Evolutionary conservation across 768 basidiomycete species (phyloP).

Genomic region (Rhizopogon rudus): DNA sequence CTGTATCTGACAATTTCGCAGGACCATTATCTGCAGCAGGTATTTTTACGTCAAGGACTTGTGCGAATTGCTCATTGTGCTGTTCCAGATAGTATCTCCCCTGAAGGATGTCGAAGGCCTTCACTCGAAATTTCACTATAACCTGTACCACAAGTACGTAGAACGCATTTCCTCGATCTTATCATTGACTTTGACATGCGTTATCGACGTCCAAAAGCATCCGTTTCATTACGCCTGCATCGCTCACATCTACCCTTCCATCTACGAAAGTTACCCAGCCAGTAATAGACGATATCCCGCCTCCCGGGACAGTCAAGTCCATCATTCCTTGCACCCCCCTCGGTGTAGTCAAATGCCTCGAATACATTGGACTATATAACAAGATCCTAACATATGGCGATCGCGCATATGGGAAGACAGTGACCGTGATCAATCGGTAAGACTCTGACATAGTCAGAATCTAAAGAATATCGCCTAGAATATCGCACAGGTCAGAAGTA

Average conservation of each 20-base stretch:
- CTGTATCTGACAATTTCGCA: constrained; percentile 25
- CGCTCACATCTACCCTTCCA: constrained; percentile 48
- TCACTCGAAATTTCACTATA: constrained; percentile 93
- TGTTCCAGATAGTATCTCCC: constrained; percentile 78
- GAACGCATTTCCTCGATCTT: background rate
- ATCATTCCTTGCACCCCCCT: constrained; percentile 97
- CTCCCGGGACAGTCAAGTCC: constrained; percentile 87
- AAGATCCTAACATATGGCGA: constrained; percentile 89
- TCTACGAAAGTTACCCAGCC: constrained; percentile 24
- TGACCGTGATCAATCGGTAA: constrained; percentile 93
- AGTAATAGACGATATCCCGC: constrained; percentile 55
- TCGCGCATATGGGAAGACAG: constrained; percentile 86
- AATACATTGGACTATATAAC: constrained; percentile 91
- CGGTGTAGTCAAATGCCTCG: constrained; percentile 93
- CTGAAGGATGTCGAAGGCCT: constrained; percentile 98
- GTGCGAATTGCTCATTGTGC: background rate
- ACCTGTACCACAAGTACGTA: constrained; percentile 88
- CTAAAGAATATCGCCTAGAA: constrained; percentile 1
- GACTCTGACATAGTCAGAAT: constrained; percentile 7
- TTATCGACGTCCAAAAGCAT: constrained; percentile 47
- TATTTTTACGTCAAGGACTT: constrained; percentile 20
- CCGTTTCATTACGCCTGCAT: constrained; percentile 82
- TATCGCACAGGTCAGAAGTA: constrained; percentile 76
- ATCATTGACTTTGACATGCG: background rate
- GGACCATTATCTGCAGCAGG: constrained; percentile 98